Conservation (phyloP, 2,329 filamentous ascomycete genomes). For the Aspergillus unguis region DNA sequence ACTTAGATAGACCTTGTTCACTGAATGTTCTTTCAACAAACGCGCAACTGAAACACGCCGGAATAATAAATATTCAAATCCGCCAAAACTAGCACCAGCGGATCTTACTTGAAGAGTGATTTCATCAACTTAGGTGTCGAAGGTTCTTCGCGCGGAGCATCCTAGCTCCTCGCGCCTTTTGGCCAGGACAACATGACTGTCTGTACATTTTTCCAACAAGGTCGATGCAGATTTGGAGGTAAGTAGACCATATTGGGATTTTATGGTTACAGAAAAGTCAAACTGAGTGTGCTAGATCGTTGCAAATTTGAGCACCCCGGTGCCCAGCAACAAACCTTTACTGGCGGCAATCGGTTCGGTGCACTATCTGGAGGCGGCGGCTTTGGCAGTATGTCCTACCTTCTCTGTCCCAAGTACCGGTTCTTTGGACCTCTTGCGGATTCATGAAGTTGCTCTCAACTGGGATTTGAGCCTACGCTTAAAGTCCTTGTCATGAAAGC, state of each 20-base stretch:
- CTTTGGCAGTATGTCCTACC: slow-evolving; percentile 38
- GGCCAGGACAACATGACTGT: slow-evolving; percentile 39
- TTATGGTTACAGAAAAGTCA: background rate
- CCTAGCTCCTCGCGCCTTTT: no score
- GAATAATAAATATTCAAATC: no score
- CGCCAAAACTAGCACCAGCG: no score
- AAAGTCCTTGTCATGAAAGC: no score
- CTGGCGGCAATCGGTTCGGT: slow-evolving; percentile 58
- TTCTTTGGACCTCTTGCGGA: background rate
- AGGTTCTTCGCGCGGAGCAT: no score
- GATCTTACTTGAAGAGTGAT: no score
- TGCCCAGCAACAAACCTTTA: slow-evolving; percentile 25
- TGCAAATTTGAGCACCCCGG: slow-evolving; percentile 61
- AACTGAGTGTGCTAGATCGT: slow-evolving; percentile 41
- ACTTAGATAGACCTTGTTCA: no score
- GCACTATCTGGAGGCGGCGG: slow-evolving; percentile 39
- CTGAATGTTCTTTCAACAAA: no score
- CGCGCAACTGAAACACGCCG: no score
- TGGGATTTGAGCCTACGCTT: no score
- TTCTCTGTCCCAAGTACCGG: background rate
- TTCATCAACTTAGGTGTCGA: no score
- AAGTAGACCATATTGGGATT: slow-evolving; percentile 21
- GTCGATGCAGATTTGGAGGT: slow-evolving; percentile 65
- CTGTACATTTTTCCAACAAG: slow-evolving; percentile 64
- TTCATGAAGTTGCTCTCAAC: background rate